These are phyloP conservation scores for Stephanodiscus minutulus DNA, from an alignment of 108 stramenopile species.

Conservation along the genomic window DNA sequence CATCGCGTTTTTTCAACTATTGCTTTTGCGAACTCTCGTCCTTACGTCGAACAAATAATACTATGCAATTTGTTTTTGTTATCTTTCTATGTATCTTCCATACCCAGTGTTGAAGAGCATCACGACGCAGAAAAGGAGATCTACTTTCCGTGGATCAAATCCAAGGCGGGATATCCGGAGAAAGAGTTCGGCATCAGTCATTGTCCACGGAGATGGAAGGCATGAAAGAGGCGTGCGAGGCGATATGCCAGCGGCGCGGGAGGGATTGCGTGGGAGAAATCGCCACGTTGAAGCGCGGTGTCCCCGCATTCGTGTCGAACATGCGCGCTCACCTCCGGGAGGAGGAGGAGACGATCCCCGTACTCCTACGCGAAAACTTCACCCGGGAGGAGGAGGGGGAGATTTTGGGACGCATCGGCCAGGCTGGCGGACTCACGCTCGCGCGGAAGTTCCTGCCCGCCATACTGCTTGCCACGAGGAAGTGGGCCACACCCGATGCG, in stretches of 20 bases:
- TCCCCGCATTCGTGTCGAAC: slow-evolving; percentile 23
- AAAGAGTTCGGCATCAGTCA: slow-evolving; percentile 29
- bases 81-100: background rate
- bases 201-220: slow-evolving; percentile 32
- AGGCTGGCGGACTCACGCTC: slow-evolving; percentile 16
- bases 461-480: slow-evolving; percentile 22
- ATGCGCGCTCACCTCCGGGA: slow-evolving; percentile 50
- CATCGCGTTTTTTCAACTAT: no score
- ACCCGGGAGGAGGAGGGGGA: slow-evolving; percentile 41
- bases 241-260: slow-evolving; percentile 35
- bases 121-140: slow-evolving; percentile 43
- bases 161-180: slow-evolving; percentile 29
- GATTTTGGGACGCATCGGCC: slow-evolving; percentile 27
- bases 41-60: background rate
- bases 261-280: slow-evolving; percentile 27
- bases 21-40: background rate
- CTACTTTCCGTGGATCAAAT: slow-evolving; percentile 53
- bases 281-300: slow-evolving; percentile 9
- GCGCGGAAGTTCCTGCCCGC: slow-evolving; percentile 31
- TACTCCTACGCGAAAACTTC: slow-evolving; percentile 37
- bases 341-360: slow-evolving; percentile 39
- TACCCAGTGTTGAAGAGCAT: slow-evolving; percentile 8
- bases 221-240: slow-evolving; percentile 29
- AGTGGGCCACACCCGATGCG: slow-evolving; percentile 35
- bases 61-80: background rate